Base-by-base conservation (phyloP, 2,329 filamentous ascomycete species). In the Acephala macrosclerotiorum region DNA sequence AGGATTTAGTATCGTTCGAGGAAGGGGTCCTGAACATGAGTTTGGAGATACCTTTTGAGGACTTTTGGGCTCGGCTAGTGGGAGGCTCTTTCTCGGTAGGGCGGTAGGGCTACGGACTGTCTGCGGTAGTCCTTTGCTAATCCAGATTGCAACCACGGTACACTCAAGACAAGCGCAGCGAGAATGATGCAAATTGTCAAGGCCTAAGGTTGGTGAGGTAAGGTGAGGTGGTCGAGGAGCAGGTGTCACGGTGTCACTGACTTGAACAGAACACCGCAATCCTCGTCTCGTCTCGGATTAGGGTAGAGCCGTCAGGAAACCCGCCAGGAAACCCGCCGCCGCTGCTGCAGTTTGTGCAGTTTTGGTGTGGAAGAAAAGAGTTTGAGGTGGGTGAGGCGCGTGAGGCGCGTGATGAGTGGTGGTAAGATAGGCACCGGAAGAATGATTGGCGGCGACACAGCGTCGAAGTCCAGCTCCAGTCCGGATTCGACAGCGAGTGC, bases 11-110 rank as follows among this genome's bases (percentile, higher is more conserved):
- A 53, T 26, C 20, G 20, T 36, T 61, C 25, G 63, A 51, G 66
- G 62, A 65, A 68, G 63, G 68, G 49, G 69, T 64, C 35, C 42
- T 63, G 64, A 40, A 53, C 11, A 64, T 62, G 49, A 29, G 62
- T 65, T 61, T 66, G 65, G 68, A 63, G 51, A 56, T 53, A 65
- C 45, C 42, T 64, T 66, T 58, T 22, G 29, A 16, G 26, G 49
- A 11, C 49, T 61, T 65, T 56, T 22, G 36, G 26, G 18, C 22
- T 53, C 26, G 25, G 49, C 49, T 53, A 53, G 49, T 16, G 25
- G 63, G 64, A 67, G 68, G 63, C 66, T 70, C 69, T 70, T 71
- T 65, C 64, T 71, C 71, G 69, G 69, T 62, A 65, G 55, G 26
- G 49, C 60, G 69, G 69, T 62, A 65, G 55, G 26, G 49, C 60